A percentile compares a stretch with the other conserved stretches of the same genome.
phyloP scores from a whole-genome alignment of 225 moss, liverwort and hornwort species.

The Pseudoscleropodium purum region DNA sequence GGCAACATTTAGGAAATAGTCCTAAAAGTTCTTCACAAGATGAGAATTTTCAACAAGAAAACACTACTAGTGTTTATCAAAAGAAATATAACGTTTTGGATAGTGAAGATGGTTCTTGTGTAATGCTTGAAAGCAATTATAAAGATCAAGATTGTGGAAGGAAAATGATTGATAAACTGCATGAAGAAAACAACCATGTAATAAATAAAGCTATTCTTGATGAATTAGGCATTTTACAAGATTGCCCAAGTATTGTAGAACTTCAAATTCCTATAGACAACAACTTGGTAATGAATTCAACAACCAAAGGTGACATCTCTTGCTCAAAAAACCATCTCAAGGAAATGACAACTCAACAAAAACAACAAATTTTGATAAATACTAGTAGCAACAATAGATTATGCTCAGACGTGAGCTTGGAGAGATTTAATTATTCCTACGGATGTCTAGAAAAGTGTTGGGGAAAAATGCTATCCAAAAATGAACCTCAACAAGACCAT shows the following conservation, averaged over 20 bases:
- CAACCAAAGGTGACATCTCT: neutral
- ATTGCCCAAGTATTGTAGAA: neutral
- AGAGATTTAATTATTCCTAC: neutral
- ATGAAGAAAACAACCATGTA: neutral
- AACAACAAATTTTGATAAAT: neutral
- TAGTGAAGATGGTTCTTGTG: neutral
- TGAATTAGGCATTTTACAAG: neutral
- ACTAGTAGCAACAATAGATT: neutral
- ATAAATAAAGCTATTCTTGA: neutral
- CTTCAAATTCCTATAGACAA: neutral
- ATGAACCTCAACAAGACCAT: neutral
- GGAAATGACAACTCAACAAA: slow-evolving; percentile 9
- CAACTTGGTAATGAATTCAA: neutral
- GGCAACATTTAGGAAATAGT: neutral
- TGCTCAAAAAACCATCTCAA: neutral
- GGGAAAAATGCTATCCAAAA: neutral
- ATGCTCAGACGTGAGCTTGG: neutral
- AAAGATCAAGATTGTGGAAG: neutral
- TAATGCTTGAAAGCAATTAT: neutral
- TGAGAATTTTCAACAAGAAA: neutral
- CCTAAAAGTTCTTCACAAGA: neutral
- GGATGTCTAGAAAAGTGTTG: neutral
- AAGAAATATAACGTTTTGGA: neutral
- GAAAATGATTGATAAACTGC: neutral
- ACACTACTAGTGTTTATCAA: neutral